A percentile compares a stretch with the other conserved stretches of the same genome.
These are phyloP conservation scores for Fusarium sp. DNA, from an alignment of 2,329 filamentous ascomycete genomes.

Conservation along the genomic window DNA sequence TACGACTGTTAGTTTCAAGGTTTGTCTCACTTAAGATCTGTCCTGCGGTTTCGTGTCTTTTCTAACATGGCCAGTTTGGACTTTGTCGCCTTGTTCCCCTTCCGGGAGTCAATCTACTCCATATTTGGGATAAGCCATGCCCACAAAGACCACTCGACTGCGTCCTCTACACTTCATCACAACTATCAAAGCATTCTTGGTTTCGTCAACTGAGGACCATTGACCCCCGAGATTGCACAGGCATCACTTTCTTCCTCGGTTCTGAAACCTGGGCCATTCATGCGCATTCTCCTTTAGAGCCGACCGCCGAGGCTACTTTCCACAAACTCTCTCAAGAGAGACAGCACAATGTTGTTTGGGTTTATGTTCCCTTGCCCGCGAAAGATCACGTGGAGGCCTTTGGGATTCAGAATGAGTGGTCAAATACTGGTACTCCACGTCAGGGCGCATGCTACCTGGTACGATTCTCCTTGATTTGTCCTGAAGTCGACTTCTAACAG, in stretches of 20 bases:
- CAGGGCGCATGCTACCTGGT: neutral
- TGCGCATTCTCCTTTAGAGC: neutral
- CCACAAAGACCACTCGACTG: neutral
- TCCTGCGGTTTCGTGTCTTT: neutral
- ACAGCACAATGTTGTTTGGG: neutral
- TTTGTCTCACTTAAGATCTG: neutral
- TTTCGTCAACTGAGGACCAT: slow-evolving; percentile 4
- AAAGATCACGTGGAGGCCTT: neutral
- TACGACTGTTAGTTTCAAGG: neutral
- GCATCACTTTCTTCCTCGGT: slow-evolving; percentile 7
- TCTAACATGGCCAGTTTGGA: neutral
- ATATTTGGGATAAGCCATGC: neutral
- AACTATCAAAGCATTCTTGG: neutral
- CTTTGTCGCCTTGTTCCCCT: neutral
- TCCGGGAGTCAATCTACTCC: neutral
- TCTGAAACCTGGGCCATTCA: slow-evolving; percentile 2
- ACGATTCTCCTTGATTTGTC: neutral
- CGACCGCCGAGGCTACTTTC: neutral
- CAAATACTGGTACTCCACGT: neutral
- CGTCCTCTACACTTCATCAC: neutral
- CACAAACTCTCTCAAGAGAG: neutral
- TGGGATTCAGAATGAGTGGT: neutral
- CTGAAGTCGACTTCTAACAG: neutral
- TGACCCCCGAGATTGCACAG: slow-evolving; percentile 11
- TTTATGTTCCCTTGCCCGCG: neutral